Percentiles rank a stretch among this genome's conserved stretches.
Evolutionary conservation across 179 eudicot species (phyloP).

Genomic region (Vitellaria paradoxa): DNA sequence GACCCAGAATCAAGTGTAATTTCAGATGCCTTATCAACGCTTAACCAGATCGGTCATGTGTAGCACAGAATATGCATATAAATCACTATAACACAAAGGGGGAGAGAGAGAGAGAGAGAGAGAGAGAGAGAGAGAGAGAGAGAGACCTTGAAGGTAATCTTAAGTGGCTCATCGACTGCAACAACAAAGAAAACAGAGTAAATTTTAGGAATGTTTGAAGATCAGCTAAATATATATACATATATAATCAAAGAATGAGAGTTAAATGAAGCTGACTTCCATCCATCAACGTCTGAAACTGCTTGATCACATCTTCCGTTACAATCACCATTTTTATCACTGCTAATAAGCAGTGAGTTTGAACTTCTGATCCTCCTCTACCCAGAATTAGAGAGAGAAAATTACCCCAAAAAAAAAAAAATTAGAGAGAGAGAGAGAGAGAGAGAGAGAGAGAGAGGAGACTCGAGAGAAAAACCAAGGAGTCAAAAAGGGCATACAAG

Average conservation of each 20-base stretch:
- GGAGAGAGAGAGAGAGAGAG: not conserved
- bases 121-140: not conserved
- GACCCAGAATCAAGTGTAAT: constrained; percentile 2
- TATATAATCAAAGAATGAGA: constrained; percentile 5
- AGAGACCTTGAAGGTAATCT: constrained; percentile 50
- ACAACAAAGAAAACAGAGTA: constrained; percentile 13
- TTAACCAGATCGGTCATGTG: not conserved
- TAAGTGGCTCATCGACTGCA: constrained; percentile 55
- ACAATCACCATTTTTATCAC: constrained; percentile 31
- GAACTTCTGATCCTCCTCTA: not conserved
- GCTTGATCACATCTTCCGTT: constrained; percentile 65
- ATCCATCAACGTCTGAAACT: constrained; percentile 62
- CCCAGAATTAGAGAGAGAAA: not conserved
- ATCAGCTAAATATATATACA: constrained; percentile 21
- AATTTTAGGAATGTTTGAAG: constrained; percentile 10
- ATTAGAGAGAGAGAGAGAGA: not conserved
- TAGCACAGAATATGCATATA: not conserved
- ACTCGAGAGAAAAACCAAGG: not conserved
- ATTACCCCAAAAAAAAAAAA: not conserved
- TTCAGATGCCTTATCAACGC: not conserved
- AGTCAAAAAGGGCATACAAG: not conserved
- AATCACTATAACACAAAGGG: too few species aligned
- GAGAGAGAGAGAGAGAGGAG: too few species aligned
- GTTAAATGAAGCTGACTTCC: constrained; percentile 35
- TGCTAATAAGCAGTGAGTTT: not conserved